Percentiles rank a stretch among this genome's conserved stretches.
Evolutionary conservation across 225 moss, liverwort and hornwort species (phyloP).

Genomic region (Rhytidiadelphus loreus): DNA sequence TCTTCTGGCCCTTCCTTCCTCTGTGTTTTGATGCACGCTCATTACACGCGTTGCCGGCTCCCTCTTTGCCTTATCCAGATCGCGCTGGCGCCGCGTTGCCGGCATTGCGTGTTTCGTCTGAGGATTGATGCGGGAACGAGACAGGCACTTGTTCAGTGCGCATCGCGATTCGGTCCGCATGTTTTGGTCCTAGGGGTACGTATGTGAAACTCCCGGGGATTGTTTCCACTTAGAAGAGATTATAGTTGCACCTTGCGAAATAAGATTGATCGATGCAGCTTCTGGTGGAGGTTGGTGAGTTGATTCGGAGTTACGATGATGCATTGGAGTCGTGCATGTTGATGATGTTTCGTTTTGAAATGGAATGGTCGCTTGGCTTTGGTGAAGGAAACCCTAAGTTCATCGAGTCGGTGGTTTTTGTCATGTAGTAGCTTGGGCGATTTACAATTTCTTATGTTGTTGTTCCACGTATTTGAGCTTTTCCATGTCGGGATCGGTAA

Average conservation of each 20-base stretch:
- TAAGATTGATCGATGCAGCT: not conserved
- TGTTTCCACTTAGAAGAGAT: not conserved
- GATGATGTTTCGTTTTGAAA: not conserved
- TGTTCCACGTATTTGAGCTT: not conserved
- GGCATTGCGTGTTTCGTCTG: not conserved
- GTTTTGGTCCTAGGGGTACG: not conserved
- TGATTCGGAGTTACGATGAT: not conserved
- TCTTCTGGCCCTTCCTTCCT: not conserved
- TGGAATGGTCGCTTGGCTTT: not conserved
- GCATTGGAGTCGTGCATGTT: not conserved
- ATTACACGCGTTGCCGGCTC: not conserved
- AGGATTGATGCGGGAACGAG: not conserved
- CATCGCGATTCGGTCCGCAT: not conserved
- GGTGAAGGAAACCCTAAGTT: constrained; percentile 10
- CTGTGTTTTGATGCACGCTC: not conserved
- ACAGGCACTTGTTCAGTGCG: not conserved
- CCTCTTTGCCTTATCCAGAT: constrained; percentile 10
- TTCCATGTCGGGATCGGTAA: not conserved
- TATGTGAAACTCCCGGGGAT: not conserved
- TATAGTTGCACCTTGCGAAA: not conserved
- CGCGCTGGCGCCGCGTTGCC: not conserved
- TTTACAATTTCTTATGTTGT: not conserved
- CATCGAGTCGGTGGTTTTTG: not conserved
- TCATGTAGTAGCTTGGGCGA: not conserved
- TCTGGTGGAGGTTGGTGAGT: not conserved